Evolutionary conservation across 768 basidiomycete species (phyloP), one percentile per base, ranked within the genome.

Genomic region (Termitomyces sp.): DNA sequence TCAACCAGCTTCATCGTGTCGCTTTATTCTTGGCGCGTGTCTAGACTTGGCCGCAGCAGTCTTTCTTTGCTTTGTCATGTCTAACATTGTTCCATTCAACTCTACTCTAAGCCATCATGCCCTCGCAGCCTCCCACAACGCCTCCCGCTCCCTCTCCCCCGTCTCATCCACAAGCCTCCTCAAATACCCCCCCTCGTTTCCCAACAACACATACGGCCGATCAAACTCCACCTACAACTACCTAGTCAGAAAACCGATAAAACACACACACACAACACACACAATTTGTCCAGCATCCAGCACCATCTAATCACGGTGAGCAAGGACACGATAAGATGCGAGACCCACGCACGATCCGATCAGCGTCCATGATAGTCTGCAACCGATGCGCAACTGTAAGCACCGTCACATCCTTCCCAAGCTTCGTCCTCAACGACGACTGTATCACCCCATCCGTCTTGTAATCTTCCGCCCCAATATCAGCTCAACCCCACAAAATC

Each of bases 371-470:
- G 54, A 89, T 82, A 0, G 86, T 88, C 63, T 83, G 81, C 17
- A 89, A 75, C 34, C 86, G 76, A 75, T 91, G 90, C 8, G 90
- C 89, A 50, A 92, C 84, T 2, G 84, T 86, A 36, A 89, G 72
- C 29, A 88, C 69, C 5, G 85, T 86, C 8, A 87, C 77, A 60
- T 85, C 85, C 47, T 80, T 73, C 15, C 75, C 76, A 63, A 91
- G 84, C 68, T 87, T 83, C 53, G 81, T 77, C 34, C 88, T 79
- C 58, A 91, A 84, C 2, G 88, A 86, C 42, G 77, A 73, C 65
- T 91, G 89, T 56, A 90, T 89, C 62, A 86, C 81, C 6, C 82
- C 71, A 65, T 90, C 88, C 29, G 88, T 88, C 58, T 80, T 77
- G 64, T 83, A 80, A 68, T 87, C 86, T 76, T 25, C 29, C 14